Percentiles rank a stretch among this genome's conserved stretches.
These are phyloP conservation scores for Phlebopus sp. DNA, from an alignment of 1,284 basidiomycete species.

Conservation along the genomic window DNA sequence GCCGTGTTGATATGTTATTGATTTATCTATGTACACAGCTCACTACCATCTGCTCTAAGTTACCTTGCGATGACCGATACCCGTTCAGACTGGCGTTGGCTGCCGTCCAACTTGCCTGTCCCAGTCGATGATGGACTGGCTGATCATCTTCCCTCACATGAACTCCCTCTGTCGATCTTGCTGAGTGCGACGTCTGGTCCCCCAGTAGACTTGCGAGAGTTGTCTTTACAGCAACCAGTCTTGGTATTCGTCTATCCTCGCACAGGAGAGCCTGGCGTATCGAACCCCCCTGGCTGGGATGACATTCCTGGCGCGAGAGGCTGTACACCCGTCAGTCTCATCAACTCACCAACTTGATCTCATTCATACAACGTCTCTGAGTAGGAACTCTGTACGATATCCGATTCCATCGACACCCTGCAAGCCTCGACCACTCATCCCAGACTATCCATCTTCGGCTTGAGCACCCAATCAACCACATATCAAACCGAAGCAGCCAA, in stretches of 20 bases:
- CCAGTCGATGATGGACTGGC: slow-evolving; percentile 15
- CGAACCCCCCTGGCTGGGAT: slow-evolving; percentile 20
- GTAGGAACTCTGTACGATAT: slow-evolving; percentile 21
- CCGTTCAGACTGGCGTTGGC: slow-evolving; percentile 9
- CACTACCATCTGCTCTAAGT: no score
- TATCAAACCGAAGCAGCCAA: slow-evolving; percentile 21
- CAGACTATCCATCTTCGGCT: slow-evolving; percentile 12
- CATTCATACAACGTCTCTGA: not conserved
- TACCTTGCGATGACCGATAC: not conserved
- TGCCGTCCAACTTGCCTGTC: slow-evolving; percentile 15
- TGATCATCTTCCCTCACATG: slow-evolving; percentile 9
- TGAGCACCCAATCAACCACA: slow-evolving; percentile 18
- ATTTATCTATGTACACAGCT: no score
- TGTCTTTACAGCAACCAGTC: slow-evolving; percentile 17
- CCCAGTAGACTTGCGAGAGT: slow-evolving; percentile 10
- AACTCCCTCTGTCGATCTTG: not conserved
- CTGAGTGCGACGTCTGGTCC: slow-evolving; percentile 8
- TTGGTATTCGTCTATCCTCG: slow-evolving; percentile 22
- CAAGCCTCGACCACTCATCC: not conserved
- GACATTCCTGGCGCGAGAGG: slow-evolving; percentile 25
- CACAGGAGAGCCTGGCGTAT: slow-evolving; percentile 14
- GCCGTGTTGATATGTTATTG: not conserved
- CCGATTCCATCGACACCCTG: slow-evolving; percentile 10
- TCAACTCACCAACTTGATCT: no score
- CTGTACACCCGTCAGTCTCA: slow-evolving; percentile 21